These are phyloP conservation scores for Aspergillus proliferans DNA, from an alignment of 2,329 filamentous ascomycete species.

Conservation along the genomic window DNA sequence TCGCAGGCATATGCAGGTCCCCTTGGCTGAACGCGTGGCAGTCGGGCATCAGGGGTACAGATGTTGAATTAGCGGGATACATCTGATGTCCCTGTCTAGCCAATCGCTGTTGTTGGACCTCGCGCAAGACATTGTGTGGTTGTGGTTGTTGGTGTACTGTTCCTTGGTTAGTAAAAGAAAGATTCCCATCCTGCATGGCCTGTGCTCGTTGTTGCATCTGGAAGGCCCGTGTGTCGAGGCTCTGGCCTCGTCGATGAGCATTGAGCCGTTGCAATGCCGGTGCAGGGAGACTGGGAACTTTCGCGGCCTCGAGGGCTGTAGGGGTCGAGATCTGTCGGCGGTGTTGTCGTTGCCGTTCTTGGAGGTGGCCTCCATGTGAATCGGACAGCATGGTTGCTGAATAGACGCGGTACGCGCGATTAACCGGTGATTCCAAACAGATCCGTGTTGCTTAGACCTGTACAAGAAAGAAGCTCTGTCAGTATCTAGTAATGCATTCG, in stretches of 20 bases:
- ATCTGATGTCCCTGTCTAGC: conserved; percentile 64
- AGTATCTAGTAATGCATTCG: conserved; percentile 2
- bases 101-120: conserved; percentile 82
- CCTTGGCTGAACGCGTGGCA: conserved; percentile 25
- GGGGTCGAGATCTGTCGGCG: conserved; percentile 84
- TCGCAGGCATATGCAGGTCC: conserved; percentile 24
- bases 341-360: conserved; percentile 68
- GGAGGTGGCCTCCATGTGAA: conserved; percentile 60
- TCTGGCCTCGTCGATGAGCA: conserved; percentile 75
- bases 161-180: conserved; percentile 53
- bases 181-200: conserved; percentile 45
- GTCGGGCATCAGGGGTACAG: conserved; percentile 19
- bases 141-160: conserved; percentile 53
- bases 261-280: conserved; percentile 46
- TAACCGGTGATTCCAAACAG: conserved; percentile 33
- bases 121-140: conserved; percentile 77
- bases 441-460: conserved; percentile 12
- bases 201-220: conserved; percentile 42
- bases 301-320: conserved; percentile 67
- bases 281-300: conserved; percentile 60
- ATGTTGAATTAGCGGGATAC: conserved; percentile 27
- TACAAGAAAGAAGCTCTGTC: neutral
- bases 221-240: conserved; percentile 66
- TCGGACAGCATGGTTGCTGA: conserved; percentile 67
- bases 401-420: conserved; percentile 16